Base-by-base conservation (phyloP, 805 yeast species). In the Yarrowia alimentaria region DNA sequence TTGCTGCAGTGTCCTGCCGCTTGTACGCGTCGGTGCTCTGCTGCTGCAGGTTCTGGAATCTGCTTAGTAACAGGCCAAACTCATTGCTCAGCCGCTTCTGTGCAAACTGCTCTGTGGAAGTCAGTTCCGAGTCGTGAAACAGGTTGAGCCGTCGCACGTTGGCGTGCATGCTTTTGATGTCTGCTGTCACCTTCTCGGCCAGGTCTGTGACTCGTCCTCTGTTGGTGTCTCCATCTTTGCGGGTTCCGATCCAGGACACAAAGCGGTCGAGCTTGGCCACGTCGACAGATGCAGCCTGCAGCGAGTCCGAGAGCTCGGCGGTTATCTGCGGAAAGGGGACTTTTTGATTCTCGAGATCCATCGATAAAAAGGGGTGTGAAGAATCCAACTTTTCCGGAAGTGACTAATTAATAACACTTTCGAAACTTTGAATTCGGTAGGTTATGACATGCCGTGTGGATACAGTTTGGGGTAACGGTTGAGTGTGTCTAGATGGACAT, bases 1-100 rank as follows among this genome's bases (percentile, higher is more conserved):
- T 37, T 3, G 50, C 35, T 29, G 51, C 51, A 3, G 42, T 51
- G 34, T 19, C 22, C 38, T 32, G 37, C 43, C 33, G 25, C 48
- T 57, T 68, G 35, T 75, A 72, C 57, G 73, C 74, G 40, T 76
- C 84, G 16, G 69, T 67, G 56, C 80, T 82, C 6, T 68, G 62
- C 22, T 77, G 64, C 55, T 73, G 68, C 10, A 76, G 57, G 17
- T 61, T 56, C 22, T 63, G 72, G 63, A 68, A 79, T 61, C 65
- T 74, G 34, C 66, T 66, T 55, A 75, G 73, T 16, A 84, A 70
- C 14, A 71, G 74, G 22, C 69, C 69, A 57, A 78, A 80, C 62
- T 85, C 91, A 17, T 69, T 70, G 12, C 70, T 67, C 14, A 85
- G 63, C 53, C 83, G 74, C 16, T 77, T 77, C 56, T 73, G 74